Base-by-base conservation (phyloP, 345 rosid genomes). In the Draba incana region DNA sequence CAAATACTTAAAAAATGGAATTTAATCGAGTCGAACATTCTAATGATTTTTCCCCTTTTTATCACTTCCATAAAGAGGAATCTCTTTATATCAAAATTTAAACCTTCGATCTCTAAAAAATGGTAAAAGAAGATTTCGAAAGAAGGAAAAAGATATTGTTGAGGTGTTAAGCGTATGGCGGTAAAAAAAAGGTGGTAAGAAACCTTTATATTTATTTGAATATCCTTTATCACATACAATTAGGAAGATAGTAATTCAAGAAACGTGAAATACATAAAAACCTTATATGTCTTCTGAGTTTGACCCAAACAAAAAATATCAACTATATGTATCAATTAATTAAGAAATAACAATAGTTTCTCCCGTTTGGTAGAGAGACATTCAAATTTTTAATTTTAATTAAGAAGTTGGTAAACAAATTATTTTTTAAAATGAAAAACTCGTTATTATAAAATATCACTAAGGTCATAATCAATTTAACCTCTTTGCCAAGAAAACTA, bases 11-110 rank as follows among this genome's bases (percentile, higher is more conserved):
- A 2, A 5, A 44, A 62, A 49, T 44, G 41, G 41, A 23, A 30
- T 51, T n/a, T 35, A 35, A 37, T 57, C 47, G 2, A 55, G 23
- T 45, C 42, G 37, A 31, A 45, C 54, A 10, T 55, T 66, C 35
- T 27, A 35, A 57, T 57, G 4, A 46, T 46, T 37, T 46, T 7
- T 8, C 10, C 49, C 27, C 47, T 5, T 46, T 10, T 10, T 46
- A 5, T 10, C 24, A 15, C 25, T 27, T 48, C 35, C 35, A 8
- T 39, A 5, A 20, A 30, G 27, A 2, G n/a, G 52, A 31, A 47
- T 1, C 10, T 20, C 20, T 20, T 43, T 16, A 20, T 49, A 3
- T 62, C 10, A 10, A 30, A 47, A 4, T 6, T 39, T 7, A 15
- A 31, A 31, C 1, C 1, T 62, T 12, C 13, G 23, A 4, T 47